Conservation (phyloP, 2,329 filamentous ascomycete species). For the Juglanconis juglandina region DNA sequence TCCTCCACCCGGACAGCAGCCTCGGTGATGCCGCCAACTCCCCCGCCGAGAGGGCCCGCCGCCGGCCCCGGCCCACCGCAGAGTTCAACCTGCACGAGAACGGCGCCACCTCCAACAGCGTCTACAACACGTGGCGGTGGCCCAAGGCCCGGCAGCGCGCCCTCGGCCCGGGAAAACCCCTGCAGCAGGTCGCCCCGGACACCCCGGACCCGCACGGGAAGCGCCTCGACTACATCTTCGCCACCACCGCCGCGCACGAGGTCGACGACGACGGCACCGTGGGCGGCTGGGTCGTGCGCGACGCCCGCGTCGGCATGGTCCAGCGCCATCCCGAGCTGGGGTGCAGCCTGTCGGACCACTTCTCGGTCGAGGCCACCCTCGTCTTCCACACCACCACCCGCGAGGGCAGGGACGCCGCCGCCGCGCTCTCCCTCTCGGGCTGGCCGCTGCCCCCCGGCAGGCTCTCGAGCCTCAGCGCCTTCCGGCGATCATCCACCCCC, state of each 20-base stretch:
- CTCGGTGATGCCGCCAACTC: constrained; percentile 68
- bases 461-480: constrained; percentile 14
- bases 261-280: constrained; percentile 28
- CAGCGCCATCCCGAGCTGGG: constrained; percentile 74
- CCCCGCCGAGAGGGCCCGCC: constrained; percentile 64
- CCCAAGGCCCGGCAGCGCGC: constrained; percentile 64
- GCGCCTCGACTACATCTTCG: constrained; percentile 91
- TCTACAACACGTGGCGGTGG: constrained; percentile 94
- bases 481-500: constrained; percentile 15
- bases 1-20: constrained; percentile 78
- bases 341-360: constrained; percentile 92
- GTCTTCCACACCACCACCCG: constrained; percentile 36
- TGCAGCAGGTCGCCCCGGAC: constrained; percentile 59
- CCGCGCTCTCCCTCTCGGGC: constrained; percentile 22
- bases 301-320: constrained; percentile 73
- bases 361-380: constrained; percentile 81
- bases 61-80: constrained; percentile 68
- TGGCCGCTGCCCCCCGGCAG: constrained; percentile 16
- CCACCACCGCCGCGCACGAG: constrained; percentile 45
- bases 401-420: background rate
- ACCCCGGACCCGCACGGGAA: constrained; percentile 73
- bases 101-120: constrained; percentile 81
- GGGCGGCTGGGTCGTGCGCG: constrained; percentile 65
- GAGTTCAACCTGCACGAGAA: constrained; percentile 76
- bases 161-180: constrained; percentile 61